phyloP scores from a whole-genome alignment of 2,329 filamentous ascomycete species.

The Epichloe uncinata region DNA sequence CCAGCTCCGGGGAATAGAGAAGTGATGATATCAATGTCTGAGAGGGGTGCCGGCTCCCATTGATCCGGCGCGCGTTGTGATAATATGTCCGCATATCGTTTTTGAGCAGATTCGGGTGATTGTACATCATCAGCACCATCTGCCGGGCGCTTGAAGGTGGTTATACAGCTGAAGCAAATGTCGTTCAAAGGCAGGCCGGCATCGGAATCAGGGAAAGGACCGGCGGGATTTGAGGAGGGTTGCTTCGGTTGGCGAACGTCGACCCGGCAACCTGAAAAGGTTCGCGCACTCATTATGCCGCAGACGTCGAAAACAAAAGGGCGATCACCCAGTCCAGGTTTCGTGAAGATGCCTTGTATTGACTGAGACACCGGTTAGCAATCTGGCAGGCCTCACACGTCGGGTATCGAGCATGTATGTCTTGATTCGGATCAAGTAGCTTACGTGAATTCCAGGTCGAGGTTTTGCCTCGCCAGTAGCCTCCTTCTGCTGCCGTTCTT shows the following conservation, averaged over 20 bases:
- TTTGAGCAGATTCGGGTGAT: conserved; percentile 24
- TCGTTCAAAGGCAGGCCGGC: conserved; percentile 24
- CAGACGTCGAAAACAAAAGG: conserved; percentile 40
- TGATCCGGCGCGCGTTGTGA: conserved; percentile 20
- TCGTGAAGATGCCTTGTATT: conserved; percentile 42
- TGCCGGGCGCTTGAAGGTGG: conserved; percentile 36
- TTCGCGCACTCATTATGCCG: conserved; percentile 29
- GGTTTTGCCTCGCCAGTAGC: conserved; percentile 4
- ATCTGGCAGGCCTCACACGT: neutral
- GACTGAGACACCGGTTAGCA: conserved; percentile 23
- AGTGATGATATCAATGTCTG: conserved; percentile 30
- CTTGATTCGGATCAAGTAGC: conserved; percentile 7
- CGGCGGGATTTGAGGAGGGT: conserved; percentile 22
- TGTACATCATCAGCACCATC: conserved; percentile 25
- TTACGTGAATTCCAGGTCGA: conserved; percentile 24
- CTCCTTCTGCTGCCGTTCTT: conserved; percentile 11
- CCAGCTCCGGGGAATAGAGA: conserved; percentile 22
- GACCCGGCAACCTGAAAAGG: conserved; percentile 36
- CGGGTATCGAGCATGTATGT: neutral
- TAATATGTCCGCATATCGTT: conserved; percentile 29
- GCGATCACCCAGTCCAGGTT: conserved; percentile 30
- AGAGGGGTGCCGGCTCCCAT: conserved; percentile 32
- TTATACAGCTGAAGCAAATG: conserved; percentile 36
- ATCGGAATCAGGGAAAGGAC: conserved; percentile 27
- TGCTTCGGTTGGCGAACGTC: conserved; percentile 32